Percentiles rank a stretch among this genome's conserved stretches.
Evolutionary conservation across 2,329 filamentous ascomycete species (phyloP).

Genomic region (Neonectria neomacrospora): DNA sequence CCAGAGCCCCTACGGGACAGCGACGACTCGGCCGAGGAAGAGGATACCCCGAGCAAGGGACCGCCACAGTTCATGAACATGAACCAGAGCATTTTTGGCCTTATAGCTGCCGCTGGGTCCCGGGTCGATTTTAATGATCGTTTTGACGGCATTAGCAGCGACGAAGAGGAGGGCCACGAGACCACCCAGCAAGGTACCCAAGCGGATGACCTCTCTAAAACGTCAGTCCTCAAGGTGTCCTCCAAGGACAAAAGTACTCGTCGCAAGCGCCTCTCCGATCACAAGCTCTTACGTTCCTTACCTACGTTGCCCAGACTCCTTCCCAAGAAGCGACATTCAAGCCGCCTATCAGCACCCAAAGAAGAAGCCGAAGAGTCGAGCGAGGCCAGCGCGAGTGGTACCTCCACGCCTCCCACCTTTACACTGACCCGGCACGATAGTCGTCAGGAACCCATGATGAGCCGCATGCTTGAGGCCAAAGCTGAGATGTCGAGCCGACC

Average conservation of each 20-base stretch:
- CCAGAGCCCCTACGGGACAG: constrained; percentile 64
- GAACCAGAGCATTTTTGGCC: constrained; percentile 94
- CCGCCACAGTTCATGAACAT: constrained; percentile 74
- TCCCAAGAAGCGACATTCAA: constrained; percentile 56
- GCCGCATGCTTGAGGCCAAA: constrained; percentile 78
- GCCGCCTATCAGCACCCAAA: constrained; percentile 51
- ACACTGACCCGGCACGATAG: constrained; percentile 46
- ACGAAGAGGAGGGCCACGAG: constrained; percentile 76
- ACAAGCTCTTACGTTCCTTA: constrained; percentile 73
- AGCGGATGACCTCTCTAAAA: constrained; percentile 52
- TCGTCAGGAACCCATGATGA: constrained; percentile 76
- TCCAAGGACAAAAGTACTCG: constrained; percentile 56
- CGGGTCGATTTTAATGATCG: constrained; percentile 83
- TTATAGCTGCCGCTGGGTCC: constrained; percentile 89
- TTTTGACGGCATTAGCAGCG: constrained; percentile 82
- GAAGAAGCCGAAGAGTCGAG: constrained; percentile 48
- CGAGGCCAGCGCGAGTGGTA: constrained; percentile 42
- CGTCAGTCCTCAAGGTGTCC: constrained; percentile 52
- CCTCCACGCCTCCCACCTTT: constrained; percentile 40
- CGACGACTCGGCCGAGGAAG: constrained; percentile 62
- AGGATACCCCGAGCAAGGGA: constrained; percentile 56
- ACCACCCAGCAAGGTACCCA: constrained; percentile 58
- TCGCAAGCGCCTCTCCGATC: constrained; percentile 70
- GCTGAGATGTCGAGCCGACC: constrained; percentile 70
- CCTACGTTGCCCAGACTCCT: constrained; percentile 66